phyloP scores from a whole-genome alignment of 2,329 filamentous ascomycete genomes.

The Neoscytalidium dimidiatum region DNA sequence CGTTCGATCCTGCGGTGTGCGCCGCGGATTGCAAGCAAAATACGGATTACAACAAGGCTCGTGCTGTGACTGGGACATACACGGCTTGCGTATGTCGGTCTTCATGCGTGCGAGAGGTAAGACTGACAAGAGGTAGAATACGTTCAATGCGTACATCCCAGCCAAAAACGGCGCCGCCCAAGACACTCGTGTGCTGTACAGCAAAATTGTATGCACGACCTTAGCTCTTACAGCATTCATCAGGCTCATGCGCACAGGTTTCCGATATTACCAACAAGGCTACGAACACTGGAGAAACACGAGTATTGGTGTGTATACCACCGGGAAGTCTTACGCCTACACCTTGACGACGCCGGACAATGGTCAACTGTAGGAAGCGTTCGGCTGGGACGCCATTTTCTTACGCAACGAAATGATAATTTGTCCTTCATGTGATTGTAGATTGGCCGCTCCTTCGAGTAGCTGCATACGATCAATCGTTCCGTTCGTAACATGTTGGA shows the following conservation, averaged over 20 bases:
- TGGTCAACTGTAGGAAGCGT: background rate
- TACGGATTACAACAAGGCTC: conserved; percentile 35
- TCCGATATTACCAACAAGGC: background rate
- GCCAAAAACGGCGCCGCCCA: conserved; percentile 36
- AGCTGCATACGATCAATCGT: too few species aligned
- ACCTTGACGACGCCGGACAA: background rate
- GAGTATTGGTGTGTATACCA: background rate
- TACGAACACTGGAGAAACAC: background rate
- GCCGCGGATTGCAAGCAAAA: conserved; percentile 37
- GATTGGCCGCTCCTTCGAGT: too few species aligned
- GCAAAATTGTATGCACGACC: conserved; percentile 2
- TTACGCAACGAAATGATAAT: too few species aligned
- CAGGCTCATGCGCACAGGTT: conserved; percentile 22
- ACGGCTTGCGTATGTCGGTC: conserved; percentile 37
- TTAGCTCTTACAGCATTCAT: background rate
- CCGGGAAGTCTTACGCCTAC: background rate
- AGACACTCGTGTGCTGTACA: conserved; percentile 37
- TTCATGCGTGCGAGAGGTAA: background rate
- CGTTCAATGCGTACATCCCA: conserved; percentile 40
- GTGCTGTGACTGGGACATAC: conserved; percentile 31
- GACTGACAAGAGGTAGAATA: background rate
- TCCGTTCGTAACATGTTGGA: too few species aligned
- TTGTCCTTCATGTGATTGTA: too few species aligned
- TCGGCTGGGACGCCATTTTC: too few species aligned
- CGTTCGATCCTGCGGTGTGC: conserved; percentile 33